Conservation (phyloP, 202 grass and related monocot genomes). For the Panicum hallii region DNA sequence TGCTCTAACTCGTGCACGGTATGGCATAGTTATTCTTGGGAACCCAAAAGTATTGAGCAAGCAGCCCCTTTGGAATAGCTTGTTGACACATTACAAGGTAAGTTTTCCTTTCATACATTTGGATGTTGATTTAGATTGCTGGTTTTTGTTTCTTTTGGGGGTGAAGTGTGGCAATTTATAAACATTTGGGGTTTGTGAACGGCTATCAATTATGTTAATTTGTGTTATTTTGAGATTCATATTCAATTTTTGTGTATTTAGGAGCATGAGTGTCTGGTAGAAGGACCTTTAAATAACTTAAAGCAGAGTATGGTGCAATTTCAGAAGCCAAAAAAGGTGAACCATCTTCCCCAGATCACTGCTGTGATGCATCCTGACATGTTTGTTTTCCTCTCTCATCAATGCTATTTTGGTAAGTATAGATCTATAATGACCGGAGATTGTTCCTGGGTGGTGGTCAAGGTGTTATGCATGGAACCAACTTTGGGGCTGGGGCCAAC, state of each 20-base stretch:
- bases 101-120: slow-evolving; percentile 8
- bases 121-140: not conserved
- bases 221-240: slow-evolving; percentile 19
- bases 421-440: slow-evolving; percentile 96
- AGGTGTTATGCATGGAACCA: slow-evolving; percentile 66
- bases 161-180: not conserved
- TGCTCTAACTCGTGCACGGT: slow-evolving; percentile 93
- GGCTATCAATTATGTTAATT: not conserved
- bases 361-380: slow-evolving; percentile 7
- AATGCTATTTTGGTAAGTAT: slow-evolving; percentile 35
- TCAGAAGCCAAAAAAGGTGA: slow-evolving; percentile 99
- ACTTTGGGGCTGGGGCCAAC: slow-evolving; percentile 53
- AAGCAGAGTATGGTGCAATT: slow-evolving; percentile 99
- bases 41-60: slow-evolving; percentile 99
- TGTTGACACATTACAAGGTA: slow-evolving; percentile 99
- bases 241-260: slow-evolving; percentile 44
- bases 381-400: slow-evolving; percentile 20
- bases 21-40: slow-evolving; percentile 97
- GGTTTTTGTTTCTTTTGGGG: not conserved
- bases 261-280: slow-evolving; percentile 98
- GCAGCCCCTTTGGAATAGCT: slow-evolving; percentile 97
- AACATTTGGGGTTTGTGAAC: not conserved
- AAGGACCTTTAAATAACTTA: slow-evolving; percentile 97
- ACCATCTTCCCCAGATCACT: not conserved
- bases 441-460: slow-evolving; percentile 83